These are phyloP conservation scores for Aspergillus japonicus DNA, from an alignment of 2,329 filamentous ascomycete genomes.

Conservation along the genomic window DNA sequence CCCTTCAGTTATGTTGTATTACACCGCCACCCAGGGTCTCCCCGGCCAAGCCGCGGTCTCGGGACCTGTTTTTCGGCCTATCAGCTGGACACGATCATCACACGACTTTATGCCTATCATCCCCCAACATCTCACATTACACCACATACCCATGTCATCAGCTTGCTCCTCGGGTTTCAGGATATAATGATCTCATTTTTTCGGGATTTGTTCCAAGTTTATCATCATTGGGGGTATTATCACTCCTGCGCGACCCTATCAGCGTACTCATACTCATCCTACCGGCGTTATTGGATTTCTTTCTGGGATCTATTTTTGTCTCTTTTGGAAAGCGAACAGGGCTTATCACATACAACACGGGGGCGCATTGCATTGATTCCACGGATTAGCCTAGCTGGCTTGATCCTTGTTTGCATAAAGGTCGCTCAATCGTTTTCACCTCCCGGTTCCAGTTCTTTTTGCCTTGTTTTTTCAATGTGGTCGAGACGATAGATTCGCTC, in stretches of 20 bases:
- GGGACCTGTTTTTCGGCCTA: not conserved
- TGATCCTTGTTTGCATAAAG: too few species aligned
- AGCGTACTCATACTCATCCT: not conserved
- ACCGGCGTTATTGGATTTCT: constrained; percentile 7
- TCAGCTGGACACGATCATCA: constrained; percentile 5
- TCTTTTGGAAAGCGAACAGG: too few species aligned
- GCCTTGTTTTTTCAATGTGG: too few species aligned
- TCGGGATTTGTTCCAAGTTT: not conserved
- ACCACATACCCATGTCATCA: not conserved
- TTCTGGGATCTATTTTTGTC: not conserved
- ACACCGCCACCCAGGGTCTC: not conserved
- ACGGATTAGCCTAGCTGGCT: too few species aligned
- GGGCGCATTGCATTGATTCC: too few species aligned
- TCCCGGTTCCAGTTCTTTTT: too few species aligned
- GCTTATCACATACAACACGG: too few species aligned
- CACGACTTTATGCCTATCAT: constrained; percentile 4
- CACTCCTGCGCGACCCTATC: not conserved
- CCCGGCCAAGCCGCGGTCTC: not conserved
- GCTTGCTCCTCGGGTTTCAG: not conserved
- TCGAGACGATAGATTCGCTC: too few species aligned
- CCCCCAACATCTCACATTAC: not conserved
- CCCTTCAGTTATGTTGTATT: not conserved
- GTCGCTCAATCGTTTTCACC: too few species aligned
- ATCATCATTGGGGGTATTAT: not conserved
- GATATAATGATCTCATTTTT: not conserved